Base-by-base conservation (phyloP, 192 early-diverging fungal species). In the Thoreauomyces humboldtii region DNA sequence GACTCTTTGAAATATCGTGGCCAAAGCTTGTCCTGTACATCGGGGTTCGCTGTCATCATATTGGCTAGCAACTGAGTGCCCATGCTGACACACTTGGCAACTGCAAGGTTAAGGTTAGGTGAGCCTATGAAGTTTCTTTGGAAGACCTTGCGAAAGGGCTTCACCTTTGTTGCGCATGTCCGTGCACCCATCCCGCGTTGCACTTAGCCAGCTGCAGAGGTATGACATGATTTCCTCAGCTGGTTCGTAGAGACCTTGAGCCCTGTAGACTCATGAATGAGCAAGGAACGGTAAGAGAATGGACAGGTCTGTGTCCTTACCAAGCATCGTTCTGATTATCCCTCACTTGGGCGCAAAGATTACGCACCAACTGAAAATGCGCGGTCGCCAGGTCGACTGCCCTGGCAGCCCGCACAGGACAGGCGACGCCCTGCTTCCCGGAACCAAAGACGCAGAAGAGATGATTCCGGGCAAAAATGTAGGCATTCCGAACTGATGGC, bases 31-130 rank as follows among this genome's bases (percentile, higher is more conserved):
- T 73, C 71, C 59, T 73, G 71, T 14, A 79, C 67, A 22, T 68
- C 67, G 4, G 69, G 73, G 50, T 79, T 76, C 32, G 65, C 72
- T 1, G 77, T 79, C 77, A 79, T 79, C 71, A 79, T 79, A 50
- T 79, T 79, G 28, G 73, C 77, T 1, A 79, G 58, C 42, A 62
- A 66, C 60, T 79, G 77, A 4, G 68, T 76, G 17, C 77, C 77
- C 67, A 76, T 73, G 44, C 76, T 77, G 50, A 79, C 65, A 14
- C 59, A 60, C 34, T 54, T 63, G 2, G 56, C 32, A 14, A 59
- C 77, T 74, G 44, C 22, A 31, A n/a, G n/a, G n/a, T n/a, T n/a
- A n/a, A n/a, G n/a, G n/a, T n/a, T n/a, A n/a, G n/a, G 0, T 21
- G 24, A 63, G 9, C 22, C 0, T 7, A 27, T n/a, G n/a, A n/a